These are phyloP conservation scores for Brassica incana DNA, from an alignment of 345 rosid genomes.

Conservation along the genomic window DNA sequence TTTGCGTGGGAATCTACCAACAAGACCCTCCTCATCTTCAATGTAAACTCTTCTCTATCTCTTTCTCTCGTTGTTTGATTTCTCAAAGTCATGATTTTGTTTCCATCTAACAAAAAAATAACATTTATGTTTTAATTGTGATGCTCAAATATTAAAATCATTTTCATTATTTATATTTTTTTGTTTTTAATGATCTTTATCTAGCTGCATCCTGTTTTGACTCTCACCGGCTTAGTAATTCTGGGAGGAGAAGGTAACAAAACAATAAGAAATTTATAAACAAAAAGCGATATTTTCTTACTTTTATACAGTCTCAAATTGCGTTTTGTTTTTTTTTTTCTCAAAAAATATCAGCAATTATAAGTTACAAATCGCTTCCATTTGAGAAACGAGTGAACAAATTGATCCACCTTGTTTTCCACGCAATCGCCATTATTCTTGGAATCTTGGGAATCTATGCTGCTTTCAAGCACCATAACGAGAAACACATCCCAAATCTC, in stretches of 20 bases:
- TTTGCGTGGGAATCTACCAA: slow-evolving; percentile 76
- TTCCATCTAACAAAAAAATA: neutral
- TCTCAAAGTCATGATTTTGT: neutral
- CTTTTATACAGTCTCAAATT: slow-evolving; percentile 8
- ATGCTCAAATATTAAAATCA: neutral
- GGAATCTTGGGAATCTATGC: slow-evolving; percentile 63
- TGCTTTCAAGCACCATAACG: slow-evolving; percentile 79
- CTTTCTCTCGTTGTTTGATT: neutral
- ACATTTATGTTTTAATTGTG: neutral
- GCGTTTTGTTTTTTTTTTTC: neutral
- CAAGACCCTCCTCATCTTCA: slow-evolving; percentile 86
- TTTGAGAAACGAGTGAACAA: slow-evolving; percentile 62
- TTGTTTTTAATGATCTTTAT: neutral
- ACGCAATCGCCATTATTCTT: slow-evolving; percentile 61
- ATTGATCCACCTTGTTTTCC: slow-evolving; percentile 64
- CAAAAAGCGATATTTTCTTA: neutral
- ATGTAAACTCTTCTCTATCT: slow-evolving; percentile 43
- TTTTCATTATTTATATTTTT: neutral
- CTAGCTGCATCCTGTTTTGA: slow-evolving; percentile 83
- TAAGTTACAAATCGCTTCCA: slow-evolving; percentile 65
- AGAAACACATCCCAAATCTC: slow-evolving; percentile 65
- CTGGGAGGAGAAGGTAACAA: slow-evolving; percentile 88
- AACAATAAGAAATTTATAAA: neutral
- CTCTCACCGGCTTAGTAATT: slow-evolving; percentile 75
- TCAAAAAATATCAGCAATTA: slow-evolving; percentile 53